A percentile compares a stretch with the other conserved stretches of the same genome.
phyloP scores from a whole-genome alignment of 2,329 filamentous ascomycete species.

The Aspergillus sp. region DNA sequence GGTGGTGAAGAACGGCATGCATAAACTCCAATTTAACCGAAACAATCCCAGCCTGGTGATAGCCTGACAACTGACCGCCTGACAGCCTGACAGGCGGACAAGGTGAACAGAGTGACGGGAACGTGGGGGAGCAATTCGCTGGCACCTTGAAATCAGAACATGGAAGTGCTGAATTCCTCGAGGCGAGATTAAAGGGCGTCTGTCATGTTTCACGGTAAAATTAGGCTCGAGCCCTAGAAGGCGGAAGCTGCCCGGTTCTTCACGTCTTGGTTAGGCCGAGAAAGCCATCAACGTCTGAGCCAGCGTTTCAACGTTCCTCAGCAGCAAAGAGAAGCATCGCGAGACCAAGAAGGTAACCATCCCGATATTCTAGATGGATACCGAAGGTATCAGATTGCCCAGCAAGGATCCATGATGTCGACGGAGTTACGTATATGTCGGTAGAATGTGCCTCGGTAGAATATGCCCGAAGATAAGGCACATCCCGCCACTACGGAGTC shows the following conservation, averaged over 20 bases:
- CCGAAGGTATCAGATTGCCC: neutral
- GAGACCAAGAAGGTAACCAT: neutral
- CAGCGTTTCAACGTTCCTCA: neutral
- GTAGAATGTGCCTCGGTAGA: neutral
- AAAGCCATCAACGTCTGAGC: neutral
- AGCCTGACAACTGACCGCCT: neutral
- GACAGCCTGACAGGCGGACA: neutral
- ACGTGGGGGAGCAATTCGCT: neutral
- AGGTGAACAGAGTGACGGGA: neutral
- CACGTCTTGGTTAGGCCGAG: neutral
- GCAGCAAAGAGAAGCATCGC: neutral
- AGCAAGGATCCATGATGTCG: neutral
- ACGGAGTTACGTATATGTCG: neutral
- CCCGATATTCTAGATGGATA: neutral
- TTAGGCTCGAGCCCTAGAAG: neutral
- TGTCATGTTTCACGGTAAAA: conserved; percentile 28
- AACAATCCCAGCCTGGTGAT: neutral
- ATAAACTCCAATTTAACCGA: conserved; percentile 3
- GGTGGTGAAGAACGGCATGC: conserved; percentile 1
- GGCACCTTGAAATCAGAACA: neutral
- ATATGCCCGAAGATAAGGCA: neutral
- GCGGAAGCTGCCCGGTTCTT: neutral
- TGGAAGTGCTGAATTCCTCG: neutral
- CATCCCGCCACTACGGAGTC: neutral
- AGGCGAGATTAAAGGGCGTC: conserved; percentile 21